Evolutionary conservation across 768 basidiomycete genomes (phyloP), one percentile per base, ranked within the genome.

Genomic region (Suillus alpinus): DNA sequence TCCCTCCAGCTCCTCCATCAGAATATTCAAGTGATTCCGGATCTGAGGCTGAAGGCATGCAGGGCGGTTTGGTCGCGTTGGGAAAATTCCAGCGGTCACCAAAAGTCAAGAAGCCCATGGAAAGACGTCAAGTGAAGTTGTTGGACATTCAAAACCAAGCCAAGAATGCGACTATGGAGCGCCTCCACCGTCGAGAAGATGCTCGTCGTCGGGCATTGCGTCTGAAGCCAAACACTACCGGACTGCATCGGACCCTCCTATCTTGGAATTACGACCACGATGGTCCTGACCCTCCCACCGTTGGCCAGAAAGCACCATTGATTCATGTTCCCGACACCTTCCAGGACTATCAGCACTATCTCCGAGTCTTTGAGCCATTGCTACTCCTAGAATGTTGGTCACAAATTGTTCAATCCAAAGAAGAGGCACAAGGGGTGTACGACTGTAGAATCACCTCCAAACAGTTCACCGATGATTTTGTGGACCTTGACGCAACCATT

Each of bases 311-410:
- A 47, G 65, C 77, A 4, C 56, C 70, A 1, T 67, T 80, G 34
- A 55, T 71, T 13, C 74, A 72, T 18, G 80, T 97, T 8, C 91
- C 92, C 0, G 82, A 86, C 58, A 76, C 71, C 12, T 98, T 98
- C 72, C 59, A 66, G 2, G 81, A 84, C 56, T 83, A 87, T 60
- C 71, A 77, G 1, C 83, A 92, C 20, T 98, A 96, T 72, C 81
- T 83, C 44, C 76, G 76, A 26, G 79, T 89, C 49, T 94, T 97
- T 71, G 86, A 93, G 69, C 95, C 96, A 2, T 80, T 98, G 16
- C 76, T 98, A 31, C 75, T 95, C 20, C 77, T 92, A 60, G 97
- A 99, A 74, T 87, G 92, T 63, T 98, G 97, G 95, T 85, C 89
- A 32, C 93, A 96, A 69, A 82, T 96, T 26, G 68, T 80, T 8